A percentile compares a stretch with the other conserved stretches of the same genome.
Evolutionary conservation across 1,139 yeast genomes (phyloP).

Genomic region (Magnusiomyces suaveolens): DNA sequence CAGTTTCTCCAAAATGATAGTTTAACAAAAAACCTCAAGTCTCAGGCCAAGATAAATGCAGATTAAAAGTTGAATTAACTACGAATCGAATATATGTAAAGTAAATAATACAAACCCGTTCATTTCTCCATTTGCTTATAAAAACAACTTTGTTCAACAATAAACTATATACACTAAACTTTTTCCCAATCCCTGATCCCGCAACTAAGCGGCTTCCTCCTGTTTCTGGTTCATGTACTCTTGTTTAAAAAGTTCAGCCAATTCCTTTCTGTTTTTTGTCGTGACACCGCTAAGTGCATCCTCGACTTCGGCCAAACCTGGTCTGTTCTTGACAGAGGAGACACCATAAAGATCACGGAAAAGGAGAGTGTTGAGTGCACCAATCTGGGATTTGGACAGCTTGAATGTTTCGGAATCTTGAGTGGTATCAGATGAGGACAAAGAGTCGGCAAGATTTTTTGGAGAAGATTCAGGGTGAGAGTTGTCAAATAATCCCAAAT

Average conservation of each 20-base stretch:
- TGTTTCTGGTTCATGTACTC: neutral
- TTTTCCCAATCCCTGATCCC: too few species aligned
- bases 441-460: constrained; percentile 1
- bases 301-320: constrained; percentile 41
- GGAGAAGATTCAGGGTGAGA: neutral
- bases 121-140: too few species aligned
- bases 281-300: constrained; percentile 34
- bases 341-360: constrained; percentile 22
- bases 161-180: too few species aligned
- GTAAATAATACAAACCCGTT: too few species aligned
- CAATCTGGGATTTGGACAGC: neutral
- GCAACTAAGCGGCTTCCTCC: too few species aligned
- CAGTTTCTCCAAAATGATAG: too few species aligned
- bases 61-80: too few species aligned
- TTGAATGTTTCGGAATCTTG: neutral
- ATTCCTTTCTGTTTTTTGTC: neutral
- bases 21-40: too few species aligned
- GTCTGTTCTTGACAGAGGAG: constrained; percentile 34
- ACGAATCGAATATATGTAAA: too few species aligned
- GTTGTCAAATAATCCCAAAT: neutral
- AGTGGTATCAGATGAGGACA: neutral
- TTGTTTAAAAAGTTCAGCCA: neutral
- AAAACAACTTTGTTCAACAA: too few species aligned
- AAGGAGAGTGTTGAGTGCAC: constrained; percentile 12
- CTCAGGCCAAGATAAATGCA: too few species aligned